These are phyloP conservation scores for Salvia sclarea DNA, from an alignment of 305 asterid species.

Conservation along the genomic window DNA sequence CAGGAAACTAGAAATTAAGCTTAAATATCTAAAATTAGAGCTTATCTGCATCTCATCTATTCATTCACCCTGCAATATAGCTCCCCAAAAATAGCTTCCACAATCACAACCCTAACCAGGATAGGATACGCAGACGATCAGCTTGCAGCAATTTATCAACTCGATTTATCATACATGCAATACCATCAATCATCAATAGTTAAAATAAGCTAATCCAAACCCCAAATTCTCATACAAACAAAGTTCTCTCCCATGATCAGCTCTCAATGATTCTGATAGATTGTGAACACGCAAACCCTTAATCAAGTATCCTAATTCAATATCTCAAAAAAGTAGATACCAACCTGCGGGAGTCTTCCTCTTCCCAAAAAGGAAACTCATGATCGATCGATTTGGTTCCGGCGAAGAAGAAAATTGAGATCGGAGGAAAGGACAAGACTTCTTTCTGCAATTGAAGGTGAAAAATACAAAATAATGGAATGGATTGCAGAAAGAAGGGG, in stretches of 20 bases:
- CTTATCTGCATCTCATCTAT: neutral
- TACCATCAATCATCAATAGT: no score
- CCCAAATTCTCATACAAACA: constrained; percentile 5
- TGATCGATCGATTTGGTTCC: constrained; percentile 40
- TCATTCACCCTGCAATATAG: constrained; percentile 15
- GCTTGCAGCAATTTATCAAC: neutral
- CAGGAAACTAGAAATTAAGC: neutral
- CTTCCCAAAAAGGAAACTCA: constrained; percentile 94
- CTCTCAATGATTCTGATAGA: constrained; percentile 3
- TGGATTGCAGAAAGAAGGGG: constrained; percentile 14
- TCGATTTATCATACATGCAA: no score
- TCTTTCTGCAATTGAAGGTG: constrained; percentile 11
- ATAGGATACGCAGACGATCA: neutral
- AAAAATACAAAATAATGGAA: constrained; percentile 3
- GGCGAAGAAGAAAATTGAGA: constrained; percentile 8
- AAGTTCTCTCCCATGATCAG: neutral
- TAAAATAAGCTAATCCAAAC: constrained; percentile 2
- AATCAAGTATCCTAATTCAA: constrained; percentile 21
- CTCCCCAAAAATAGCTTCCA: constrained; percentile 4
- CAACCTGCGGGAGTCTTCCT: constrained; percentile 91
- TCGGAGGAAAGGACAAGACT: constrained; percentile 19
- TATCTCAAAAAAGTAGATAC: neutral
- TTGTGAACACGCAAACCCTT: constrained; percentile 5
- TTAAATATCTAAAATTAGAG: neutral
- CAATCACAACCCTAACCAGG: constrained; percentile 14